Conservation (phyloP, 371 early-diverging fungal genomes). For the Chytridium lagenaria region DNA sequence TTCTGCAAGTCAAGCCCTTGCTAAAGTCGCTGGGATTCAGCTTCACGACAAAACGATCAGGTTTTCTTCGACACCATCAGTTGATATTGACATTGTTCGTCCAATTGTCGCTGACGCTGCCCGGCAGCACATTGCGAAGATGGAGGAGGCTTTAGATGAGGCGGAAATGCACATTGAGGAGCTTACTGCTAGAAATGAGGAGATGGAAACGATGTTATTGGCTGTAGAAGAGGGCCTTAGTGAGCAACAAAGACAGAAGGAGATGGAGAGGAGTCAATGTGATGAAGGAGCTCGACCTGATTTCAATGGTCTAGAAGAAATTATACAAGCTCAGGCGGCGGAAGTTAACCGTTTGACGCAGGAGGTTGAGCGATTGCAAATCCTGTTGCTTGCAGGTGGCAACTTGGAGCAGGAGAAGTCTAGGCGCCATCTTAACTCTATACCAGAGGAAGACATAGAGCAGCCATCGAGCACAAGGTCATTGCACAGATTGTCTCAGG, state of each 20-base stretch:
- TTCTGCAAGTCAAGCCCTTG: not conserved
- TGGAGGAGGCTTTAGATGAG: not conserved
- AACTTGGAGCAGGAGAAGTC: not conserved
- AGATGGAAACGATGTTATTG: not conserved
- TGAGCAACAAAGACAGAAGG: not conserved
- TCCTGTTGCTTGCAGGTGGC: not conserved
- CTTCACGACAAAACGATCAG: not conserved
- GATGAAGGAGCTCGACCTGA: not conserved
- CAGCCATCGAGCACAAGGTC: not conserved
- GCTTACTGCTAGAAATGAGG: not conserved
- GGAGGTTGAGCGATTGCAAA: not conserved
- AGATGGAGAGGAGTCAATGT: not conserved
- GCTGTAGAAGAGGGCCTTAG: not conserved
- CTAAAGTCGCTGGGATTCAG: constrained; percentile 7
- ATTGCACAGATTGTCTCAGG: not conserved
- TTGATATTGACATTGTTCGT: not conserved
- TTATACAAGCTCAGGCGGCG: not conserved
- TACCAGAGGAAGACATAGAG: not conserved
- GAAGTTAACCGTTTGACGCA: not conserved
- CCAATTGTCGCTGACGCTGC: not conserved
- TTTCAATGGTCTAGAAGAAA: not conserved
- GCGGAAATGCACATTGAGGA: not conserved
- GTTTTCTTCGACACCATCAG: not conserved
- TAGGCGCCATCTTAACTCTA: not conserved
- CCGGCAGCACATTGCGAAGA: not conserved